Conservation (phyloP, 331 rosid species). For the Telfairia occidentalis region DNA sequence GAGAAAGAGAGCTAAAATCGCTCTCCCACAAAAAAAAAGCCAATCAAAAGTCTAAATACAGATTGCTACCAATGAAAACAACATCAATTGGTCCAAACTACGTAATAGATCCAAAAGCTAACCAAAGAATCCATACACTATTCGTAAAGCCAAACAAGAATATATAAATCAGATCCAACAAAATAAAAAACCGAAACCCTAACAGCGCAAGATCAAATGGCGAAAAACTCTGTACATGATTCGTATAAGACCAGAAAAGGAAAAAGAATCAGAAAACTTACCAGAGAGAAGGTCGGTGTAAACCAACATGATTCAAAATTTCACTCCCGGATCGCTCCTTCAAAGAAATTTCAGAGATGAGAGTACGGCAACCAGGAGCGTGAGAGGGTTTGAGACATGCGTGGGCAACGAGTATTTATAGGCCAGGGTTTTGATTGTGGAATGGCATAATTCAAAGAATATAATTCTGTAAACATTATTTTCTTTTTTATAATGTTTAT, state of each 20-base stretch:
- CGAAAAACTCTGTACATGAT: too few relatives aligned
- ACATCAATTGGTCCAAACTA: neutral
- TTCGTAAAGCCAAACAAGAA: too few relatives aligned
- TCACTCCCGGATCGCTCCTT: conserved; percentile 35
- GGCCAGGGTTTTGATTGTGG: conserved; percentile 43
- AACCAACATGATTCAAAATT: conserved; percentile 60
- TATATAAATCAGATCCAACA: neutral
- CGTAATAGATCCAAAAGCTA: neutral
- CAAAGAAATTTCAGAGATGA: neutral
- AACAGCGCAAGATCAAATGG: neutral
- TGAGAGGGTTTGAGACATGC: neutral
- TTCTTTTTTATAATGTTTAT: neutral
- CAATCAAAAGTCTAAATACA: neutral
- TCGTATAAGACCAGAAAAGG: too few relatives aligned
- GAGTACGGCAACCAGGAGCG: conserved; percentile 23
- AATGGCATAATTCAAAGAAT: neutral
- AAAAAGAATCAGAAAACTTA: neutral
- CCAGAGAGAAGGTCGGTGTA: conserved; percentile 56
- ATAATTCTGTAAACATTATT: neutral
- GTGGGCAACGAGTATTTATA: conserved; percentile 18
- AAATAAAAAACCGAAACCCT: neutral
- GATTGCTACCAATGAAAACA: neutral
- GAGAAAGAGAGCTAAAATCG: neutral
- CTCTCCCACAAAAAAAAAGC: neutral
- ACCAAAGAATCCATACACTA: neutral